A percentile compares a stretch with the other conserved stretches of the same genome.
phyloP scores from a whole-genome alignment of 495 filamentous ascomycete species.

The Thermothielavioides terrestris region DNA sequence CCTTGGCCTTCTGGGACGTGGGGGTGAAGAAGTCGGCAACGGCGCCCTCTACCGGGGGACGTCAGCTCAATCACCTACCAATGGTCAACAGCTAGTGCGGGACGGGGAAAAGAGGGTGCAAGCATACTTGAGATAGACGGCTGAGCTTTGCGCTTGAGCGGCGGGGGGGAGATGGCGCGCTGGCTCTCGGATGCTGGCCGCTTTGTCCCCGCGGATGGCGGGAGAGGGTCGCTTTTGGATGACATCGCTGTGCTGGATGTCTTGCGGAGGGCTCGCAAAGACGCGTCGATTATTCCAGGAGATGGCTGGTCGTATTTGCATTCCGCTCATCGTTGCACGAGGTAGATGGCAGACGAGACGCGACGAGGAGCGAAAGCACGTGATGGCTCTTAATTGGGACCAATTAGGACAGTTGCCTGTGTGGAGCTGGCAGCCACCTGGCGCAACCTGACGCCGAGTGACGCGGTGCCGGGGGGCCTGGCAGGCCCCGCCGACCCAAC shows the following conservation, averaged over 20 bases:
- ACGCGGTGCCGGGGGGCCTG: too few relatives aligned
- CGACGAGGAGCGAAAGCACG: conserved; percentile 5
- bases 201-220: conserved; percentile 5
- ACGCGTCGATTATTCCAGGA: not conserved
- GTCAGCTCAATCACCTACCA: not conserved
- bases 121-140: conserved; percentile 62
- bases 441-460: not conserved
- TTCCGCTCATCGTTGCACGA: too few relatives aligned
- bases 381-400: not conserved
- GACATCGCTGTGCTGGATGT: not conserved
- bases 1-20: conserved; percentile 72
- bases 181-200: conserved; percentile 18
- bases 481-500: too few relatives aligned
- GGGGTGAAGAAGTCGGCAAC: conserved; percentile 87
- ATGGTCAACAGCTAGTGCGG: too few relatives aligned
- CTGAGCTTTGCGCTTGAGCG: conserved; percentile 52
- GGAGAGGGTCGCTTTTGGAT: not conserved
- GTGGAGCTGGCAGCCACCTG: not conserved
- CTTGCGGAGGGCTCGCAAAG: not conserved
- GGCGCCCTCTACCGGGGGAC: conserved; percentile 44
- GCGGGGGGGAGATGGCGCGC: conserved; percentile 49
- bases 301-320: too few relatives aligned
- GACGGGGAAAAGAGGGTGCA: not conserved
- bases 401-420: not conserved
- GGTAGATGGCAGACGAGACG: too few relatives aligned